Conservation (phyloP, 2,329 filamentous ascomycete species). For the Gaeumannomyces tritici region DNA sequence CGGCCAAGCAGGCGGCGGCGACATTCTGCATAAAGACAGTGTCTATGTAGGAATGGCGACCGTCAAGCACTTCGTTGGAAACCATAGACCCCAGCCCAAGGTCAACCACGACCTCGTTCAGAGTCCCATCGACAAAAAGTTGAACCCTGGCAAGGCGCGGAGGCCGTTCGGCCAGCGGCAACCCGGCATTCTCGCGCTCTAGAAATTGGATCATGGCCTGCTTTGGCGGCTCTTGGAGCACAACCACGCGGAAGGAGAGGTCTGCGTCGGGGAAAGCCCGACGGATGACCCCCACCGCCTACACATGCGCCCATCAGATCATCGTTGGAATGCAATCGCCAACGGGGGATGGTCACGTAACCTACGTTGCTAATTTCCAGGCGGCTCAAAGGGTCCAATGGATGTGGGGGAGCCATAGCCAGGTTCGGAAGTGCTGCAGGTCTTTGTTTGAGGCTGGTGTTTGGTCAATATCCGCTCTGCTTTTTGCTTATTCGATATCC, state of each 20-base stretch:
- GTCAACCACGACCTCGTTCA: conserved; percentile 26
- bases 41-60: conserved; percentile 37
- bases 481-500: background rate
- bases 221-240: conserved; percentile 39
- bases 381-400: conserved; percentile 2
- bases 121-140: conserved; percentile 16
- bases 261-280: conserved; percentile 15
- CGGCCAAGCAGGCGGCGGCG: conserved; percentile 34
- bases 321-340: too few relatives aligned
- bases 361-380: conserved; percentile 1
- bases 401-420: background rate
- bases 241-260: conserved; percentile 38
- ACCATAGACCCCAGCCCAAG: conserved; percentile 15
- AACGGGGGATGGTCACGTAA: background rate
- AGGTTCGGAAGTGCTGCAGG: background rate
- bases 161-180: conserved; percentile 15
- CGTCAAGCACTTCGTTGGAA: conserved; percentile 22
- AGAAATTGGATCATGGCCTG: conserved; percentile 33
- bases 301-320: background rate
- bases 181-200: conserved; percentile 26
- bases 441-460: background rate
- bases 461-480: background rate
- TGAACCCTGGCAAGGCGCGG: conserved; percentile 29
- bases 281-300: conserved; percentile 2
- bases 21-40: conserved; percentile 35